Base-by-base conservation (phyloP, 2,329 filamentous ascomycete genomes). In the Chaetomium sp. region DNA sequence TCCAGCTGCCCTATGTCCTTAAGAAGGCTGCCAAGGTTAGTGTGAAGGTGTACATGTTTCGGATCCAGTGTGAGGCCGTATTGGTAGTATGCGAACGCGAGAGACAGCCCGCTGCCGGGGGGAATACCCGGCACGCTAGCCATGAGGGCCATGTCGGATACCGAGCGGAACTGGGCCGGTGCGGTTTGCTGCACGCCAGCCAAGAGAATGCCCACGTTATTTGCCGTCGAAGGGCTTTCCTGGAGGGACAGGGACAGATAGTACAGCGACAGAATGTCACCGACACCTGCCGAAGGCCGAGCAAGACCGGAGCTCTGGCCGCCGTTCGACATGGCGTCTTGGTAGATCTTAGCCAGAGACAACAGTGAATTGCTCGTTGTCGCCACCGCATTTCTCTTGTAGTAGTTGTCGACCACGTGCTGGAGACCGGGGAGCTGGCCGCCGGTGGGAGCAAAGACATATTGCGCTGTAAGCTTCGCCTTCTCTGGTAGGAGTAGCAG, bases 151-250 rank as follows among this genome's bases (percentile, higher is more conserved):
- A 64, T 44, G 5, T 62, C 54, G 64, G 65, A 33, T 64, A 53
- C 48, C 1, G 67, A 55, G 6, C 58, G 43, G 8, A 59, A 64
- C 12, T 71, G 73, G 60, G 72, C 70, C 12, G 71, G 73, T 59
- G 72, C 51, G 32, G 73, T 69, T 64, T 95, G 91, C 67, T 96
- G 94, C 19, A 97, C 88, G 55, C 94, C 89, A 5, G 94, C 94
- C n/a, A 99, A 82, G 34, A 99, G 78, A 54, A 99, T 99, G 3
- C 94, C 94, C 10, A 99, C 91, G 68, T 99, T 99, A 69, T 99
- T 99, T 0, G 94, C 94, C 0, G 94, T 99, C 0, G 94, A 99
- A 2, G 94, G 94, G 65, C 94, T 97, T 48, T 94, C 91, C 61
- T 96, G 94, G 2, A 99, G 78, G 0, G 94, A 95, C 3, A 99